Conservation (phyloP, 768 basidiomycete genomes). For the Hydnum rufescens region DNA sequence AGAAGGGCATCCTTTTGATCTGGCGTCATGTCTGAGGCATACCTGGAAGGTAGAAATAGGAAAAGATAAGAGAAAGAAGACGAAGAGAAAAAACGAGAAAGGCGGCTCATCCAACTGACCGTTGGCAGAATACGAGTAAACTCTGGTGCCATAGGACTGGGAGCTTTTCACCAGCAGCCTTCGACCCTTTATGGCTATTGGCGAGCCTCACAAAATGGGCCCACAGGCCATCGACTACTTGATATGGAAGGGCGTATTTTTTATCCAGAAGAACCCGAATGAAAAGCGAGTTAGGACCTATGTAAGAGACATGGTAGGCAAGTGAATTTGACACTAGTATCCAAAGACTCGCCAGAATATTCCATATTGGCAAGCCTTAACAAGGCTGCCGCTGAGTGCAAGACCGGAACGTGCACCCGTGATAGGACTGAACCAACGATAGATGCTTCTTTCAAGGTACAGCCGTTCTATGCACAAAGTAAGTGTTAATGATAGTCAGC, state of each 20-base stretch:
- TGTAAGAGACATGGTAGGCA: background rate
- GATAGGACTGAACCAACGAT: slow-evolving; percentile 83
- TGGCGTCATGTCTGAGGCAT: slow-evolving; percentile 81
- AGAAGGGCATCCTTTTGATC: slow-evolving; percentile 97
- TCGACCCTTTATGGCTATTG: slow-evolving; percentile 60
- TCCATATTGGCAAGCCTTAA: slow-evolving; percentile 91
- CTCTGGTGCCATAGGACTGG: slow-evolving; percentile 99
- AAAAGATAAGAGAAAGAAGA: background rate
- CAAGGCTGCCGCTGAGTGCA: slow-evolving; percentile 90
- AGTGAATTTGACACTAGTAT: background rate
- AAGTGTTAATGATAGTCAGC: slow-evolving; percentile 2
- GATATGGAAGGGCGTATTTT: slow-evolving; percentile 93
- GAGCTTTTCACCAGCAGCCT: slow-evolving; percentile 49
- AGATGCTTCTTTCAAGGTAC: slow-evolving; percentile 83
- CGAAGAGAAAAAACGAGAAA: background rate
- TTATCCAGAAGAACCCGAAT: slow-evolving; percentile 94
- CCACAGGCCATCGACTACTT: slow-evolving; percentile 90
- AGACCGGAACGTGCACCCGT: slow-evolving; percentile 82
- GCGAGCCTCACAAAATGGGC: slow-evolving; percentile 97
- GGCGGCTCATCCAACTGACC: too few relatives aligned
- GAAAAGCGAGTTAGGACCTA: slow-evolving; percentile 85
- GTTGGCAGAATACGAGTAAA: slow-evolving; percentile 79
- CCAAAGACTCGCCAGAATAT: slow-evolving; percentile 46
- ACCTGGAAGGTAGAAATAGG: slow-evolving; percentile 28
- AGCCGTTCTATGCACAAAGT: slow-evolving; percentile 33